Percentiles rank a stretch among this genome's conserved stretches.
These are phyloP conservation scores for Platanus orientalis DNA, from an alignment of 164 flowering plant species.

Conservation along the genomic window DNA sequence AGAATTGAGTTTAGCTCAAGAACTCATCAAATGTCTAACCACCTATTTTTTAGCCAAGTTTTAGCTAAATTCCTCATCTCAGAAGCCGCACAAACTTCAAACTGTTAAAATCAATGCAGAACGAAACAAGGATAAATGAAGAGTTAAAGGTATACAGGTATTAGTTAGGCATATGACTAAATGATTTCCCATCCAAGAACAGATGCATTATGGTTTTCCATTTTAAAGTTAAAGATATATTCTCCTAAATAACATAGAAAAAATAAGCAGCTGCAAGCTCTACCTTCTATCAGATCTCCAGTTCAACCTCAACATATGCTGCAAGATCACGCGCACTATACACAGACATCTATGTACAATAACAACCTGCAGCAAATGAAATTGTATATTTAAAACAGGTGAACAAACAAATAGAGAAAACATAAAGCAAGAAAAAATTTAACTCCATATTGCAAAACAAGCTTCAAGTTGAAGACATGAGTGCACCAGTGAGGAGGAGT, in stretches of 20 bases:
- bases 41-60: no score
- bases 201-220: not conserved
- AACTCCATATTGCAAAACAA: not conserved
- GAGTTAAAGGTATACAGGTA: not conserved
- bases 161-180: not conserved
- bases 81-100: not conserved
- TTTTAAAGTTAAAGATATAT: not conserved
- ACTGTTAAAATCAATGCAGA: no score
- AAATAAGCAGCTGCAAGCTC: conserved; percentile 1
- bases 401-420: not conserved
- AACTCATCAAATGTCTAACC: no score
- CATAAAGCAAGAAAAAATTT: not conserved
- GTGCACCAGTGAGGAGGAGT: no score
- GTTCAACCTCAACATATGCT: conserved; percentile 27
- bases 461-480: no score
- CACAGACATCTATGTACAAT: conserved; percentile 52
- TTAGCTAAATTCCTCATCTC: no score
- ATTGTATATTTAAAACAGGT: not conserved
- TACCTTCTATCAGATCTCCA: conserved; percentile 43
- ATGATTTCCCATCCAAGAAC: not conserved
- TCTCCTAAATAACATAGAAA: not conserved
- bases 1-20: not conserved
- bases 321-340: conserved; percentile 49
- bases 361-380: conserved; percentile 40
- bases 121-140: no score